phyloP scores from a whole-genome alignment of 2,329 filamentous ascomycete species.

The Aspergillus neotritici region DNA sequence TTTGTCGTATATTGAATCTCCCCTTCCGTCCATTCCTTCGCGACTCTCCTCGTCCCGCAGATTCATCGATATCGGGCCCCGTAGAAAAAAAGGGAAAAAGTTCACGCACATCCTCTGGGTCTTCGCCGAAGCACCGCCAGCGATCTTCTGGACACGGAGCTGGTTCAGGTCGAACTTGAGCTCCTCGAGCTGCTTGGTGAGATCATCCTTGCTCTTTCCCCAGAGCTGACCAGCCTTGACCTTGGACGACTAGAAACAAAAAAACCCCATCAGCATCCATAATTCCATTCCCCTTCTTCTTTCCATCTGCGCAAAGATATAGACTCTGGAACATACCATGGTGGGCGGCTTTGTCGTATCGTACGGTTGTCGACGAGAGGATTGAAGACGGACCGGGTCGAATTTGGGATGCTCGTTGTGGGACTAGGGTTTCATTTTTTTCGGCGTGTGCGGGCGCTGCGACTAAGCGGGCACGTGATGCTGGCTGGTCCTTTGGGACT shows the following conservation, averaged over 20 bases:
- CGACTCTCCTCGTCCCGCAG: neutral
- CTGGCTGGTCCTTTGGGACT: constrained; percentile 5
- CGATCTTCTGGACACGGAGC: constrained; percentile 97
- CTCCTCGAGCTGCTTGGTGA: constrained; percentile 90
- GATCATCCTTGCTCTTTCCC: constrained; percentile 99
- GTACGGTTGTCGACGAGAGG: constrained; percentile 44
- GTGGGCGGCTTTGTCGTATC: constrained; percentile 38
- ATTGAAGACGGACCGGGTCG: constrained; percentile 39
- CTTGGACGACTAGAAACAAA: constrained; percentile 54
- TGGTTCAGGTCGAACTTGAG: constrained; percentile 94
- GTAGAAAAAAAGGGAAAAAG: constrained; percentile 11
- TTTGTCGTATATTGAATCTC: neutral
- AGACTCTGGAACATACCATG: constrained; percentile 36
- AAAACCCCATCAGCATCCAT: constrained; percentile 20
- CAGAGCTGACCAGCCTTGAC: constrained; percentile 97
- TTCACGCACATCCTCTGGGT: constrained; percentile 87
- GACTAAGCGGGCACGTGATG: constrained; percentile 32
- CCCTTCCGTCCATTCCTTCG: neutral
- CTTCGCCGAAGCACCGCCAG: constrained; percentile 86
- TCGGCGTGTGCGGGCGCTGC: constrained; percentile 18
- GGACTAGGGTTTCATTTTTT: constrained; percentile 43
- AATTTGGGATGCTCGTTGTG: constrained; percentile 39
- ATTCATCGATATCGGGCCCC: neutral
- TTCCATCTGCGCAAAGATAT: constrained; percentile 3
- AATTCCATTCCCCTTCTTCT: neutral